A percentile compares a stretch with the other conserved stretches of the same genome.
phyloP scores from a whole-genome alignment of 1,139 yeast species.

The Geotrichum candidum region DNA sequence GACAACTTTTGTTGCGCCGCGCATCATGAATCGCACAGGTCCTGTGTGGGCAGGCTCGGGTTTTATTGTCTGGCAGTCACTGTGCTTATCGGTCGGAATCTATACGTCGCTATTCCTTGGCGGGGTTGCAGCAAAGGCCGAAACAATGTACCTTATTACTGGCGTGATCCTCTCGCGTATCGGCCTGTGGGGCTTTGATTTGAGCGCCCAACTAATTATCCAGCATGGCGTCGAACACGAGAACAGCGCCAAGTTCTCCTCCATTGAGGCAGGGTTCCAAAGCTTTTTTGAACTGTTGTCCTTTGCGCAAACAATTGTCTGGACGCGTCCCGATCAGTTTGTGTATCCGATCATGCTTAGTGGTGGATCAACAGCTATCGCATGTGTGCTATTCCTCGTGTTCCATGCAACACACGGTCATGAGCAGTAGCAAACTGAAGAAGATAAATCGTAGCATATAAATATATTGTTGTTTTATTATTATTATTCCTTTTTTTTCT shows the following conservation, averaged over 20 bases:
- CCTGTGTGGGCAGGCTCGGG: conserved; percentile 32
- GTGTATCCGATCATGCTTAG: conserved; percentile 30
- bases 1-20: conserved; percentile 32
- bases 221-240: conserved; percentile 32
- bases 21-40: conserved; percentile 25
- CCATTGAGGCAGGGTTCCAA: conserved; percentile 36
- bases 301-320: conserved; percentile 33
- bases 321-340: conserved; percentile 32
- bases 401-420: background rate
- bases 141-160: conserved; percentile 7
- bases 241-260: conserved; percentile 33
- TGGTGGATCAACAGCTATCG: conserved; percentile 23
- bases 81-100: conserved; percentile 19
- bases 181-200: conserved; percentile 41
- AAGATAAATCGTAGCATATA: background rate
- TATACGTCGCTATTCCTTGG: conserved; percentile 12
- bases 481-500: background rate
- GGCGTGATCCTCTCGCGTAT: conserved; percentile 36
- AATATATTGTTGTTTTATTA: background rate
- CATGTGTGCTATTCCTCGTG: conserved; percentile 22
- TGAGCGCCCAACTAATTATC: conserved; percentile 33
- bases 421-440: background rate
- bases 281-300: conserved; percentile 33
- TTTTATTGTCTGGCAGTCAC: conserved; percentile 28
- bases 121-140: conserved; percentile 14